A percentile compares a stretch with the other conserved stretches of the same genome.
Conservation (phyloP, 306 rosid species). For the Citrullus amarus region DNA sequence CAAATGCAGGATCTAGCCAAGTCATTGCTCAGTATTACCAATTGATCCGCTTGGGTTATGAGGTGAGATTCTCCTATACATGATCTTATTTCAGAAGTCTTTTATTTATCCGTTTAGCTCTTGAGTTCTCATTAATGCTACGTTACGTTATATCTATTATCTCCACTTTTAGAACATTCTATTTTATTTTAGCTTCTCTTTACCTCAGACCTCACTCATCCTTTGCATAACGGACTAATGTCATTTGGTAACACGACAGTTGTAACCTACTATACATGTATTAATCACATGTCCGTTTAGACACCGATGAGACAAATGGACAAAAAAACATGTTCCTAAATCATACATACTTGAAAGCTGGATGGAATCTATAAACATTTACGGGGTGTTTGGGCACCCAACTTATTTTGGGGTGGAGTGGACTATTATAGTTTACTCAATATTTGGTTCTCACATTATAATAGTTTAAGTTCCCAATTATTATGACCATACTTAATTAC, state of each 20-base stretch:
- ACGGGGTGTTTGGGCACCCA: too few species aligned
- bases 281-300: not conserved
- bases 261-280: not conserved
- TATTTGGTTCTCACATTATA: too few species aligned
- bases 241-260: not conserved
- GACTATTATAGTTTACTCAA: too few species aligned
- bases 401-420: too few species aligned
- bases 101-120: not conserved
- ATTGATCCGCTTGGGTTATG: slow-evolving; percentile 73
- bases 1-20: slow-evolving; percentile 75
- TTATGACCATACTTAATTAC: too few species aligned
- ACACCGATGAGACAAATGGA: not conserved
- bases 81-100: not conserved
- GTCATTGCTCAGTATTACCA: slow-evolving; percentile 91
- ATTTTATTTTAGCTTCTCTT: not conserved
- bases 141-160: too few species aligned
- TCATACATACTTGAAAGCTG: not conserved
- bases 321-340: not conserved
- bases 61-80: slow-evolving; percentile 26
- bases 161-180: too few species aligned
- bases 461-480: too few species aligned
- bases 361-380: not conserved
- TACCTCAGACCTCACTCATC: not conserved
- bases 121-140: not conserved
- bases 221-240: not conserved